These are phyloP conservation scores for Blumeriella jaapii DNA, from an alignment of 2,329 filamentous ascomycete genomes.

Conservation along the genomic window DNA sequence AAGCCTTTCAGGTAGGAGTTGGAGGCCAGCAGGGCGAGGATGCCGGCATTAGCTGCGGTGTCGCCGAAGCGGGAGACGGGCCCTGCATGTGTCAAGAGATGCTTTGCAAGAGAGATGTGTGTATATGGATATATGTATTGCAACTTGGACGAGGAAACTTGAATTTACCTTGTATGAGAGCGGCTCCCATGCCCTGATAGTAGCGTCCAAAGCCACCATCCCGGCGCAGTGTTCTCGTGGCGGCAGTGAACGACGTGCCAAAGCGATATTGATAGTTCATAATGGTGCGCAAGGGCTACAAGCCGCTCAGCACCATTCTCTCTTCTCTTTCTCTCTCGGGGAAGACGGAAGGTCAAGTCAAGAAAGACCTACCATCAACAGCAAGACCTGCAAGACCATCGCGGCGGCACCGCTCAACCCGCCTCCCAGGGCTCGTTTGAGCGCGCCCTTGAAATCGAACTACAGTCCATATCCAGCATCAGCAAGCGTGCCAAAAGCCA, in stretches of 20 bases:
- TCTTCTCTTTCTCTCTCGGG: no score
- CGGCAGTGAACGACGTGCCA: conserved; percentile 31
- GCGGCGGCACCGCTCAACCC: conserved; percentile 37
- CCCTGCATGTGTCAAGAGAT: conserved; percentile 21
- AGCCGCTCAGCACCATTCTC: background rate
- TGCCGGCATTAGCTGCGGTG: conserved; percentile 38
- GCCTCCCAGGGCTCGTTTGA: conserved; percentile 34
- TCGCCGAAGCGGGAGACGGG: conserved; percentile 37
- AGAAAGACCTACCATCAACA: conserved; percentile 33
- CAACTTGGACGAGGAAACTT: no score
- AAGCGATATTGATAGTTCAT: conserved; percentile 42
- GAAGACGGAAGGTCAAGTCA: no score
- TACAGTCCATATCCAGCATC: conserved; percentile 14
- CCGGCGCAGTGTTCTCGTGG: conserved; percentile 31
- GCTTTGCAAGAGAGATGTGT: no score
- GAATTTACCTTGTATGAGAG: conserved; percentile 35
- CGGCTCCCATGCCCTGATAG: conserved; percentile 35
- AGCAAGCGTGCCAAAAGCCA: conserved; percentile 1
- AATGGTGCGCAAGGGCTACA: conserved; percentile 35
- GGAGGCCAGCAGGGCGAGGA: conserved; percentile 36
- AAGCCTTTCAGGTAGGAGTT: conserved; percentile 34
- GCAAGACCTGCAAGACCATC: conserved; percentile 36
- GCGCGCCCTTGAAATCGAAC: conserved; percentile 35
- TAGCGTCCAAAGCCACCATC: conserved; percentile 34
- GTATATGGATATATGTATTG: no score